A percentile compares a stretch with the other conserved stretches of the same genome.
Conservation (phyloP, 108 stramenopile species). For the Stephanodiscus triporus region DNA sequence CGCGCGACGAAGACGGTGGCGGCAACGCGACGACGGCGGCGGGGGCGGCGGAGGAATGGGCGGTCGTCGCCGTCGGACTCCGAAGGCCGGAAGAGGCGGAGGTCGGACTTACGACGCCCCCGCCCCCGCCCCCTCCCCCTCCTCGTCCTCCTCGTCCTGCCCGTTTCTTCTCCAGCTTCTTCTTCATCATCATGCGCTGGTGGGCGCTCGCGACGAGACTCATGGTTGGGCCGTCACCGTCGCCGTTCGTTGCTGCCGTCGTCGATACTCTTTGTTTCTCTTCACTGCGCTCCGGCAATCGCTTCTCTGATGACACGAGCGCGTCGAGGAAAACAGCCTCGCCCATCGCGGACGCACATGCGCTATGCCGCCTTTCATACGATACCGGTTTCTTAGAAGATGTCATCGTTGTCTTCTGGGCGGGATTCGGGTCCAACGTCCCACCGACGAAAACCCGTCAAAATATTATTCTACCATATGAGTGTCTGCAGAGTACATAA, state of each 20-base stretch:
- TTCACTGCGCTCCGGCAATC: neutral
- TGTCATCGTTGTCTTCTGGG: too few species aligned
- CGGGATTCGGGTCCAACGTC: too few species aligned
- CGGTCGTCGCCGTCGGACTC: neutral
- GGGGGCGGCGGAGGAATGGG: neutral
- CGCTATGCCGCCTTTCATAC: too few species aligned
- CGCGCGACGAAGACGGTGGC: neutral
- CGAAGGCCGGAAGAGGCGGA: neutral
- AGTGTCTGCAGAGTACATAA: too few species aligned
- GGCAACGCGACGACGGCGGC: neutral
- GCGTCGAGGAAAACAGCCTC: too few species aligned
- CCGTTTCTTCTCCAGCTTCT: neutral
- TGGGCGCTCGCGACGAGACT: conserved; percentile 48
- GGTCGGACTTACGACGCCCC: neutral
- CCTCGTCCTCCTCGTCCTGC: neutral
- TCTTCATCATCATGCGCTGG: conserved; percentile 51
- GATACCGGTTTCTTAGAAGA: too few species aligned
- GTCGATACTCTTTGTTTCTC: neutral
- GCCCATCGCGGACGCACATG: too few species aligned
- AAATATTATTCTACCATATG: too few species aligned
- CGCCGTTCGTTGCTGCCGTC: neutral
- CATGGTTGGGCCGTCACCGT: conserved; percentile 14
- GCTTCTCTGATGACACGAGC: too few species aligned
- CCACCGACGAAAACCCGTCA: too few species aligned
- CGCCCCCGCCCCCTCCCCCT: neutral